Evolutionary conservation across 1,284 basidiomycete genomes (phyloP).

Genomic region (Chalciporus sp.): DNA sequence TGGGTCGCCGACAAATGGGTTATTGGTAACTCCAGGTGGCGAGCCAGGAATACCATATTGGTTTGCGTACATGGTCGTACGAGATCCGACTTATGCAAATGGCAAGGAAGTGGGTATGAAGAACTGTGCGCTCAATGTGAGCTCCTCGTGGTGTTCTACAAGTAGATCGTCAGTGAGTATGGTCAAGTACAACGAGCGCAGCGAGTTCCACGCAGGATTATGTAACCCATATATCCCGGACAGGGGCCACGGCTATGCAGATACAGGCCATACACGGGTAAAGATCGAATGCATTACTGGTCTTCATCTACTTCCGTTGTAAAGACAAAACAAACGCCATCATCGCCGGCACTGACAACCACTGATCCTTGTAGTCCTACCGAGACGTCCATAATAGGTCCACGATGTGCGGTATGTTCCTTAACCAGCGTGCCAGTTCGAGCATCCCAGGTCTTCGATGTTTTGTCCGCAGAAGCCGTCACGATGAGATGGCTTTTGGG

Average conservation of each 20-base stretch:
- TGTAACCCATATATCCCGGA: too few species aligned
- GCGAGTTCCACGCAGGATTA: too few species aligned
- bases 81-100: not conserved
- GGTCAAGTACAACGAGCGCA: too few species aligned
- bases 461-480: constrained; percentile 85
- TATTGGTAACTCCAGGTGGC: constrained; percentile 46
- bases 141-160: not conserved
- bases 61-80: constrained; percentile 40
- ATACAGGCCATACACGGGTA: too few species aligned
- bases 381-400: constrained; percentile 77
- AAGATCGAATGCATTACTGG: not conserved
- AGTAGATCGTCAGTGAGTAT: not conserved
- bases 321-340: constrained; percentile 81
- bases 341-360: constrained; percentile 84
- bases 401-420: constrained; percentile 85
- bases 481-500: constrained; percentile 78
- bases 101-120: not conserved
- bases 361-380: constrained; percentile 69
- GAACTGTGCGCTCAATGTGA: not conserved
- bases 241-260: too few species aligned
- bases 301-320: constrained; percentile 56
- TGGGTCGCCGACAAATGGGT: constrained; percentile 55
- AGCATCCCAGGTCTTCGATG: constrained; percentile 91
- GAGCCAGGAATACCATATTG: constrained; percentile 33
- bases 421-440: constrained; percentile 80